A percentile compares a stretch with the other conserved stretches of the same genome.
phyloP scores from a whole-genome alignment of 768 basidiomycete species.

The Tulasnella sp. region DNA sequence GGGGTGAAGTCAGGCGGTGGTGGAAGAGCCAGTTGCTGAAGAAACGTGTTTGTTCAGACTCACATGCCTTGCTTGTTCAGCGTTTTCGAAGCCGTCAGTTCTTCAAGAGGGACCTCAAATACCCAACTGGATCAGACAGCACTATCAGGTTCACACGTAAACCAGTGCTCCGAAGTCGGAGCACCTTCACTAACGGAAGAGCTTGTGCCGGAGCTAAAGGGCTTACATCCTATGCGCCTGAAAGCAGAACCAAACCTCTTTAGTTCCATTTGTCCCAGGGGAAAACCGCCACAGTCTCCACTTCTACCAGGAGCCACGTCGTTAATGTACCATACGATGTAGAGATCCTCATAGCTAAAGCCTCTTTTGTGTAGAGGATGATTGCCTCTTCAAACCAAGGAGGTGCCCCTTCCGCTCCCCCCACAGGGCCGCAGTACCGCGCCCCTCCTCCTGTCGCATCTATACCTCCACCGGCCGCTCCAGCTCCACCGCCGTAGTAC shows the following conservation, averaged over 20 bases:
- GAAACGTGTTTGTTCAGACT: too few species aligned
- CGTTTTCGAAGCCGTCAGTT: too few species aligned
- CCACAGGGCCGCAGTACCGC: conserved; percentile 23
- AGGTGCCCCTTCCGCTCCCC: conserved; percentile 29
- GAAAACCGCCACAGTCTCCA: neutral
- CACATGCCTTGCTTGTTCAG: too few species aligned
- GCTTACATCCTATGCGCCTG: too few species aligned
- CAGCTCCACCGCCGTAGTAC: conserved; percentile 30
- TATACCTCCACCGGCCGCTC: conserved; percentile 32
- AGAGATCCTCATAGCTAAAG: conserved; percentile 34
- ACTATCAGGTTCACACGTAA: too few species aligned
- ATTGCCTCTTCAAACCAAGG: conserved; percentile 30
- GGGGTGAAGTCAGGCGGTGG: too few species aligned
- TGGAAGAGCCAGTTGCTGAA: too few species aligned
- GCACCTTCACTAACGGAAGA: too few species aligned
- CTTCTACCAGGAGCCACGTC: conserved; percentile 14
- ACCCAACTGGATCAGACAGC: too few species aligned
- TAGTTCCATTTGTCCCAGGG: neutral
- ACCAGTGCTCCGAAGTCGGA: too few species aligned
- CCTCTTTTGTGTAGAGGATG: conserved; percentile 39
- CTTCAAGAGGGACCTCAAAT: too few species aligned
- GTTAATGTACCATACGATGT: conserved; percentile 60
- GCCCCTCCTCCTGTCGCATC: conserved; percentile 24
- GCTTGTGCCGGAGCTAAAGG: too few species aligned
- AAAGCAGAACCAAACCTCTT: neutral